Evolutionary conservation across 1,284 basidiomycete genomes (phyloP).

Genomic region (Xerocomus minutiporus): DNA sequence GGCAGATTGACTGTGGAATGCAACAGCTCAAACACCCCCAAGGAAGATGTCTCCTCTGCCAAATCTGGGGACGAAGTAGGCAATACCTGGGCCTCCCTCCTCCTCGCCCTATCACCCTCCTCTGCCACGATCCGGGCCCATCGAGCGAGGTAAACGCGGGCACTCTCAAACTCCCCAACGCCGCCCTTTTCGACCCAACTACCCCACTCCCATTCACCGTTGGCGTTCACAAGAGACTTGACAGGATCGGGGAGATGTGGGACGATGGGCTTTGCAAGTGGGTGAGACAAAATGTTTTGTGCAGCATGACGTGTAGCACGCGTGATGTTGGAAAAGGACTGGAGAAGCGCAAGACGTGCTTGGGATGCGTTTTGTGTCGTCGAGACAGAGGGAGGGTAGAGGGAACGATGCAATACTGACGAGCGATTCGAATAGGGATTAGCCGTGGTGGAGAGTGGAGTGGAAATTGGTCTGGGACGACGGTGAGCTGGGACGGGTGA

Average conservation of each 20-base stretch:
- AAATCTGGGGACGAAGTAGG: slow-evolving; percentile 44
- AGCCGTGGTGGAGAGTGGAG: slow-evolving; percentile 31
- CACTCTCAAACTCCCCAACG: slow-evolving; percentile 91
- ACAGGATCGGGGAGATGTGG: slow-evolving; percentile 93
- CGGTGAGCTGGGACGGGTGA: slow-evolving; percentile 82
- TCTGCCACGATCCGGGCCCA: slow-evolving; percentile 97
- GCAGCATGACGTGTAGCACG: slow-evolving; percentile 85
- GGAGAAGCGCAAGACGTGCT: slow-evolving; percentile 71
- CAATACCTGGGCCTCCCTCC: slow-evolving; percentile 67
- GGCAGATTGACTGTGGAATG: slow-evolving; percentile 75
- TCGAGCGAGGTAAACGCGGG: slow-evolving; percentile 90
- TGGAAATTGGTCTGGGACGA: slow-evolving; percentile 61
- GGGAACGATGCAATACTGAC: slow-evolving; percentile 73
- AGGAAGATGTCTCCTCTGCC: slow-evolving; percentile 65
- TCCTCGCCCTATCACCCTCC: slow-evolving; percentile 84
- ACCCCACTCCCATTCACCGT: slow-evolving; percentile 80
- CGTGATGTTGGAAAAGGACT: slow-evolving; percentile 86
- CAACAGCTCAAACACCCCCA: slow-evolving; percentile 87
- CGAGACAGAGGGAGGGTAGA: slow-evolving; percentile 47
- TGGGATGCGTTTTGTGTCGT: slow-evolving; percentile 54
- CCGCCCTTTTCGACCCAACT: slow-evolving; percentile 85
- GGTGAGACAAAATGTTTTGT: slow-evolving; percentile 89
- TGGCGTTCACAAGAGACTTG: slow-evolving; percentile 77
- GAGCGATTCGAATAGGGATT: slow-evolving; percentile 65
- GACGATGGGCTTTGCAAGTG: slow-evolving; percentile 88